phyloP scores from a whole-genome alignment of 192 early-diverging fungal genomes.

The Backusella macrospora region DNA sequence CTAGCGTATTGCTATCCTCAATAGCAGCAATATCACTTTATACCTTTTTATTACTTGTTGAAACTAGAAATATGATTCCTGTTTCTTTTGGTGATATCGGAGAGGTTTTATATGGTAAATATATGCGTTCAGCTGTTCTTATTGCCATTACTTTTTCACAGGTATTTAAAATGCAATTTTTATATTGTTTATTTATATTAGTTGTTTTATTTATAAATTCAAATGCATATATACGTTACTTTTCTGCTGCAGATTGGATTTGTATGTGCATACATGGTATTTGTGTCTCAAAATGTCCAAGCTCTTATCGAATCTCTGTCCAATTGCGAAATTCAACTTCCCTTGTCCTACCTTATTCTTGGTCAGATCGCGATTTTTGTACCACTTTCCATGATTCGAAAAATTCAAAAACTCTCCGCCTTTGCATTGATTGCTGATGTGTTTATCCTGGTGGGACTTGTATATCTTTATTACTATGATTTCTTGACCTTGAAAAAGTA shows the following conservation, averaged over 20 bases:
- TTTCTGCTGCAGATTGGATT: conserved; percentile 69
- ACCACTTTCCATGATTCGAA: conserved; percentile 86
- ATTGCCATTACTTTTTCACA: conserved; percentile 49
- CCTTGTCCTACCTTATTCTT: conserved; percentile 57
- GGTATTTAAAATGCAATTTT: conserved; percentile 7
- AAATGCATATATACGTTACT: neutral
- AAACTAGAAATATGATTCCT: conserved; percentile 60
- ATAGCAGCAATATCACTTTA: conserved; percentile 66
- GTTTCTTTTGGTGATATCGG: conserved; percentile 74
- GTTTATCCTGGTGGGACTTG: conserved; percentile 86
- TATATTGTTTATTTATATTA: neutral
- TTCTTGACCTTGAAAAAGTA: conserved; percentile 60
- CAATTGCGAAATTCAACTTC: conserved; percentile 60
- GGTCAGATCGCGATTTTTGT: conserved; percentile 76
- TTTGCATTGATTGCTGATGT: conserved; percentile 86
- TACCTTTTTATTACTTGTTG: conserved; percentile 67
- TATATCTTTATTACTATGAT: conserved; percentile 80
- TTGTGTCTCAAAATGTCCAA: conserved; percentile 86
- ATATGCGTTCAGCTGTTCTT: conserved; percentile 62
- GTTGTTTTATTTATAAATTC: neutral
- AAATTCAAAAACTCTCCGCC: conserved; percentile 83
- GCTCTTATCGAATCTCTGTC: conserved; percentile 75
- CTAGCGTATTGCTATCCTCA: conserved; percentile 51
- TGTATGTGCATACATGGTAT: conserved; percentile 89
- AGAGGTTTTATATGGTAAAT: conserved; percentile 60